Evolutionary conservation across 257 asterid species (phyloP).

Genomic region (Parsonsia alboflavescens): DNA sequence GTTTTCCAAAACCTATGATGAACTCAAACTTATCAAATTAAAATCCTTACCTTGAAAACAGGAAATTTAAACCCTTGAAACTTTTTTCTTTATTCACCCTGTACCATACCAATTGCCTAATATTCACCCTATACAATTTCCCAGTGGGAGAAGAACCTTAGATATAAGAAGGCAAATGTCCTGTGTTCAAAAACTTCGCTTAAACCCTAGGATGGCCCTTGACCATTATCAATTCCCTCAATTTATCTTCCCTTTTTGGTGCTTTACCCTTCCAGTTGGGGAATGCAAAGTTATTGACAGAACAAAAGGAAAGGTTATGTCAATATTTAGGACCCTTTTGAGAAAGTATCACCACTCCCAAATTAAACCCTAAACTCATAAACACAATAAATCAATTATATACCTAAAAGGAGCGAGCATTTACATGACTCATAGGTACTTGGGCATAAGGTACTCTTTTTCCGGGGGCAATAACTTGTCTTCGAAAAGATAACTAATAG

Average conservation of each 20-base stretch:
- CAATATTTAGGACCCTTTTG: neutral
- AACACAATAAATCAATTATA: neutral
- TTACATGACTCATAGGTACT: neutral
- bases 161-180: neutral
- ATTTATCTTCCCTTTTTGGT: neutral
- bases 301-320: neutral
- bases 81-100: neutral
- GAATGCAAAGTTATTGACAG: neutral
- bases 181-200: neutral
- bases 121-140: neutral
- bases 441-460: neutral
- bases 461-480: neutral
- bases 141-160: neutral
- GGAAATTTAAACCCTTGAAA: neutral
- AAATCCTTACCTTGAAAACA: conserved; percentile 4
- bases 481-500: neutral
- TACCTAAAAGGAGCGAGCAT: neutral
- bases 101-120: neutral
- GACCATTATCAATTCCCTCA: neutral
- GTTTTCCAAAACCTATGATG: neutral
- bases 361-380: neutral
- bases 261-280: neutral
- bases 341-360: neutral
- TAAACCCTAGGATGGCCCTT: neutral
- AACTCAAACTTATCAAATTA: neutral